These are phyloP conservation scores for Pichia sp. DNA, from an alignment of 1,139 yeast species.

Conservation along the genomic window DNA sequence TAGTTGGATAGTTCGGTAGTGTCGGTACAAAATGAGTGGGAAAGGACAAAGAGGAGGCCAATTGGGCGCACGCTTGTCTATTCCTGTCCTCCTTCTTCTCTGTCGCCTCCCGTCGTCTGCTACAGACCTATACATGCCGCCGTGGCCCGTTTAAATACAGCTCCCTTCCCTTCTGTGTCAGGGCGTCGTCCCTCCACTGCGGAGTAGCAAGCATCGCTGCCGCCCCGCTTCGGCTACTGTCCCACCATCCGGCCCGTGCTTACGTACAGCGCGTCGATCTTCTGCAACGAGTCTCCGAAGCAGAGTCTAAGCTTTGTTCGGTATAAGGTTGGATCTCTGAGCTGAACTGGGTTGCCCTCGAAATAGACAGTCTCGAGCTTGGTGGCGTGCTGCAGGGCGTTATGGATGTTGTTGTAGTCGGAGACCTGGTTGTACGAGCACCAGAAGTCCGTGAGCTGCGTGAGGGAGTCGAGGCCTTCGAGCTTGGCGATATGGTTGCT, in stretches of 20 bases:
- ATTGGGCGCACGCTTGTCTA: no score
- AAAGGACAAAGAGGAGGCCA: not conserved
- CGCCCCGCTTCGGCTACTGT: not conserved
- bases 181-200: not conserved
- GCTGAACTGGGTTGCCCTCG: constrained; percentile 91
- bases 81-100: no score
- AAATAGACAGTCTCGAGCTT: constrained; percentile 84
- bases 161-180: no score
- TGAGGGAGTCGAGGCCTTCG: constrained; percentile 62
- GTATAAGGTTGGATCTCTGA: constrained; percentile 69
- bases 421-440: constrained; percentile 73
- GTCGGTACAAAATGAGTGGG: no score
- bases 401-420: constrained; percentile 63
- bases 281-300: constrained; percentile 68
- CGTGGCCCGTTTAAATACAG: no score
- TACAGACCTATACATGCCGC: no score
- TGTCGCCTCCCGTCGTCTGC: no score
- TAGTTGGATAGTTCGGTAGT: no score
- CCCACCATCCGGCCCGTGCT: not conserved
- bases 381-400: constrained; percentile 58
- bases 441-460: constrained; percentile 84
- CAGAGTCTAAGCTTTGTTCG: constrained; percentile 75
- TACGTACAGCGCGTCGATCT: constrained; percentile 83
- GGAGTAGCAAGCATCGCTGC: not conserved
- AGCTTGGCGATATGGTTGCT: constrained; percentile 62